These are phyloP conservation scores for Tranzscheliella williamsii DNA, from an alignment of 1,284 basidiomycete genomes.

Conservation along the genomic window DNA sequence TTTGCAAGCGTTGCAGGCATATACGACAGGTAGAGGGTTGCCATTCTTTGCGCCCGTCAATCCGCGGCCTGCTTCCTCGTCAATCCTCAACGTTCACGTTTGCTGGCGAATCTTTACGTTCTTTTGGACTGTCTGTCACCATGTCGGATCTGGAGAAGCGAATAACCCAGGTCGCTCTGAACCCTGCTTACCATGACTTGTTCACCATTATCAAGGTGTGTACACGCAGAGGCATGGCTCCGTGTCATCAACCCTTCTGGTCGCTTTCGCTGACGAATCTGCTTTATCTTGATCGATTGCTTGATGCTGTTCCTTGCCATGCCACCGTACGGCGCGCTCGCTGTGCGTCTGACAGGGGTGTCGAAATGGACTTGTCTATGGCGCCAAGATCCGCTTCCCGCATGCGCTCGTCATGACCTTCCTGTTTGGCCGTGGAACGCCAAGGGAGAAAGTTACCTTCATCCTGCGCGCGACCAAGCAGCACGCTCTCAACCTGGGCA, in stretches of 20 bases:
- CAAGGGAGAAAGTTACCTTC: slow-evolving; percentile 67
- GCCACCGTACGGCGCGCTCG: no score
- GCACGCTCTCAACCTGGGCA: slow-evolving; percentile 84
- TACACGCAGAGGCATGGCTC: not conserved
- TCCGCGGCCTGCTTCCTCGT: no score
- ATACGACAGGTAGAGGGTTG: no score
- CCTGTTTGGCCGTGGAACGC: slow-evolving; percentile 68
- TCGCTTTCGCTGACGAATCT: no score
- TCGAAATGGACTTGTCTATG: slow-evolving; percentile 93
- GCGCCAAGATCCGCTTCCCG: slow-evolving; percentile 90
- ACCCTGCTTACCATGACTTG: slow-evolving; percentile 82
- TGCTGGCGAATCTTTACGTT: no score
- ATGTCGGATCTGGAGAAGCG: slow-evolving; percentile 34
- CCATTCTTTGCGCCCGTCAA: no score
- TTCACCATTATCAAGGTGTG: slow-evolving; percentile 84
- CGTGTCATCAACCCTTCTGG: no score
- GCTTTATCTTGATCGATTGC: not conserved
- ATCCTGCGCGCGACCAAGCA: slow-evolving; percentile 87
- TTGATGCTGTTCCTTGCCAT: not conserved
- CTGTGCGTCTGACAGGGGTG: slow-evolving; percentile 70
- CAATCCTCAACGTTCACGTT: no score
- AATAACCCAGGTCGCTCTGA: slow-evolving; percentile 51
- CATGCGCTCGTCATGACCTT: slow-evolving; percentile 99
- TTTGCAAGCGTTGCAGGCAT: no score
- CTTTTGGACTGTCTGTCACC: no score